Conservation (phyloP, 2,329 filamentous ascomycete species). For the Penicillium sp. region DNA sequence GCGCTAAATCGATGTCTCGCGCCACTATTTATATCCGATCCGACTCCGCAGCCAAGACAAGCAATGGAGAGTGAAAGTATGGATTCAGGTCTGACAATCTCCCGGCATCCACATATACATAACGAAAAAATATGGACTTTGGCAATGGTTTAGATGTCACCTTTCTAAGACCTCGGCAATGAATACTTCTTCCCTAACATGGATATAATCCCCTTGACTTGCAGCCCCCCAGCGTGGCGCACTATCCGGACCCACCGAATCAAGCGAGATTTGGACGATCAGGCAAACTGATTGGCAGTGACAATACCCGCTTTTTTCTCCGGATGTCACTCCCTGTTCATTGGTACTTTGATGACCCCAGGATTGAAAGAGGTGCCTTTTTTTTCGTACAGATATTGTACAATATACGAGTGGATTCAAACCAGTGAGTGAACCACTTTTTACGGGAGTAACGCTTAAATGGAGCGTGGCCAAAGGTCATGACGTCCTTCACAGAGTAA, state of each 20-base stretch:
- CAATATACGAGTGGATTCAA: not conserved
- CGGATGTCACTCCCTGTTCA: slow-evolving; percentile 18
- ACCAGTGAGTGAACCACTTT: not conserved
- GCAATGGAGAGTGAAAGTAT: slow-evolving; percentile 2
- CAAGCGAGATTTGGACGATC: slow-evolving; percentile 26
- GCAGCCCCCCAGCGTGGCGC: slow-evolving; percentile 24
- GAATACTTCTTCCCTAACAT: not conserved
- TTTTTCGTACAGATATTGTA: not conserved
- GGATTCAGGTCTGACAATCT: slow-evolving; percentile 11
- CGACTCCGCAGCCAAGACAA: slow-evolving; percentile 15
- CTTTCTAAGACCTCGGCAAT: not conserved
- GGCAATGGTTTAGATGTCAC: too few relatives aligned
- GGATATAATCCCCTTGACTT: slow-evolving; percentile 17
- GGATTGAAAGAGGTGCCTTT: slow-evolving; percentile 13
- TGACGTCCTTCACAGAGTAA: too few relatives aligned
- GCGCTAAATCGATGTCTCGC: slow-evolving; percentile 16
- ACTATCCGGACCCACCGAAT: slow-evolving; percentile 18
- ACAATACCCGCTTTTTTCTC: slow-evolving; percentile 26
- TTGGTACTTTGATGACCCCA: slow-evolving; percentile 22
- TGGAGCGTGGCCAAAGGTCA: too few relatives aligned
- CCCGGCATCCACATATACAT: not conserved
- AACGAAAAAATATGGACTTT: not conserved
- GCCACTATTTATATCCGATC: slow-evolving; percentile 26
- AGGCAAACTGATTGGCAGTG: slow-evolving; percentile 15
- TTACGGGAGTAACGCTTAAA: not conserved